Evolutionary conservation across 345 rosid species (phyloP).

Genomic region (Boechera retrofracta): DNA sequence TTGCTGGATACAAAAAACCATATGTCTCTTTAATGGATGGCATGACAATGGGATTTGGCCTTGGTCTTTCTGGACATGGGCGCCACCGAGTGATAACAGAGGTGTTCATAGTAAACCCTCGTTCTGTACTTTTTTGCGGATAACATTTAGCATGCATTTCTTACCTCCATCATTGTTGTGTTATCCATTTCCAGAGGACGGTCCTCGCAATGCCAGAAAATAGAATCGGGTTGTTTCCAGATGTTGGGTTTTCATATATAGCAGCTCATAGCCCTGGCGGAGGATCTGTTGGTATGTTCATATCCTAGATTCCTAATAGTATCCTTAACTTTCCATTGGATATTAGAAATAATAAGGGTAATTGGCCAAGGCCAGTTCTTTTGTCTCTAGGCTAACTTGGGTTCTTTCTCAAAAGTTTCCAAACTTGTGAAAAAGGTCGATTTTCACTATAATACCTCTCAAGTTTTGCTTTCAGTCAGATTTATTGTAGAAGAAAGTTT

Average conservation of each 20-base stretch:
- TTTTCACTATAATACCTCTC: neutral
- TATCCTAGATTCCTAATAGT: neutral
- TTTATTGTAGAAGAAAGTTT: slow-evolving; percentile 5
- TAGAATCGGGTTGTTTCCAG: slow-evolving; percentile 96
- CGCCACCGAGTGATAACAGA: slow-evolving; percentile 84
- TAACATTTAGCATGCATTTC: slow-evolving; percentile 15
- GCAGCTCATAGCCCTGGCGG: slow-evolving; percentile 91
- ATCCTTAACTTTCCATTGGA: neutral
- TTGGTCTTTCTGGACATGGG: slow-evolving; percentile 98
- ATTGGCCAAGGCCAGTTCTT: neutral
- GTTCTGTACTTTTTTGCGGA: neutral
- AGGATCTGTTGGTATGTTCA: slow-evolving; percentile 82
- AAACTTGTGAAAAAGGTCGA: neutral
- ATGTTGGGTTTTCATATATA: slow-evolving; percentile 92
- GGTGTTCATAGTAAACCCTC: slow-evolving; percentile 48
- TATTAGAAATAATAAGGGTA: neutral
- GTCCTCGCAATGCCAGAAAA: slow-evolving; percentile 99
- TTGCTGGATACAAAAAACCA: slow-evolving; percentile 83
- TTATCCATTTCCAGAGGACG: slow-evolving; percentile 49
- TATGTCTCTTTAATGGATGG: slow-evolving; percentile 94
- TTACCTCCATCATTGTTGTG: neutral
- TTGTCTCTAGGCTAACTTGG: neutral
- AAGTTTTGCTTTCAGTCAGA: neutral
- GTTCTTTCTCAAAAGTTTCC: slow-evolving; percentile 13
- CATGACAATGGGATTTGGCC: slow-evolving; percentile 91